Evolutionary conservation across 352 stramenopile genomes (phyloP).

Genomic region (Elongisporangium senticosum): DNA sequence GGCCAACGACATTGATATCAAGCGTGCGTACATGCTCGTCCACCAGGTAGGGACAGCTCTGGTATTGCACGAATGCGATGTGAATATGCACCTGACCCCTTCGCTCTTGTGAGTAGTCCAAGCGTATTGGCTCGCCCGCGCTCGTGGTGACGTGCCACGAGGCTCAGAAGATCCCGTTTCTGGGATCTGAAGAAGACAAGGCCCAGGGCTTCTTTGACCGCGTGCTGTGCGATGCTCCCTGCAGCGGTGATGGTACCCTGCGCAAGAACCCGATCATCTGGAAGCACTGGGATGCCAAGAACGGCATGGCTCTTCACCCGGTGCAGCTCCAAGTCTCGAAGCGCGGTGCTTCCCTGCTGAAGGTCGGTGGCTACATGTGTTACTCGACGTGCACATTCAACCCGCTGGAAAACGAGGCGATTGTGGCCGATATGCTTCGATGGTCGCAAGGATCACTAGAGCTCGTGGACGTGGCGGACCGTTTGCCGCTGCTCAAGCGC

Average conservation of each 20-base stretch:
- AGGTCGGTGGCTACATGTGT: slow-evolving; percentile 91
- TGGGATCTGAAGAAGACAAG: slow-evolving; percentile 54
- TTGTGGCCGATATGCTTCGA: slow-evolving; percentile 95
- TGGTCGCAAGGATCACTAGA: slow-evolving; percentile 86
- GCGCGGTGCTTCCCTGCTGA: slow-evolving; percentile 88
- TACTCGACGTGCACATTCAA: slow-evolving; percentile 99
- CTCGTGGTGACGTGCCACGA: slow-evolving; percentile 96
- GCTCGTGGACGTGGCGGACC: slow-evolving; percentile 87
- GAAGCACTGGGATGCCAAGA: slow-evolving; percentile 91
- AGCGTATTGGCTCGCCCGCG: slow-evolving; percentile 92
- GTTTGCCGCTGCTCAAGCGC: slow-evolving; percentile 78
- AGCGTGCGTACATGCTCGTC: slow-evolving; percentile 98
- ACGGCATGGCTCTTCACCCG: slow-evolving; percentile 89
- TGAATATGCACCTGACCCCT: neutral
- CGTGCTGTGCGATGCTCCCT: slow-evolving; percentile 98
- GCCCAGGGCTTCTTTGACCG: slow-evolving; percentile 93
- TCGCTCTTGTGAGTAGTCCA: slow-evolving; percentile 46
- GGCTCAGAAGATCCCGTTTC: slow-evolving; percentile 93
- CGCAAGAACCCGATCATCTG: slow-evolving; percentile 97
- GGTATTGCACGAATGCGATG: neutral
- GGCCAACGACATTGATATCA: slow-evolving; percentile 96
- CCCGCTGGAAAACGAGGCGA: slow-evolving; percentile 98
- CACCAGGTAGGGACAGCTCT: slow-evolving; percentile 70
- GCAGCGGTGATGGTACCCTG: slow-evolving; percentile 97
- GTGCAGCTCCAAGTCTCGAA: slow-evolving; percentile 96